Evolutionary conservation across 2,329 filamentous ascomycete species (phyloP), one percentile per base, ranked within the genome.

Genomic region (Eutypella sp.): DNA sequence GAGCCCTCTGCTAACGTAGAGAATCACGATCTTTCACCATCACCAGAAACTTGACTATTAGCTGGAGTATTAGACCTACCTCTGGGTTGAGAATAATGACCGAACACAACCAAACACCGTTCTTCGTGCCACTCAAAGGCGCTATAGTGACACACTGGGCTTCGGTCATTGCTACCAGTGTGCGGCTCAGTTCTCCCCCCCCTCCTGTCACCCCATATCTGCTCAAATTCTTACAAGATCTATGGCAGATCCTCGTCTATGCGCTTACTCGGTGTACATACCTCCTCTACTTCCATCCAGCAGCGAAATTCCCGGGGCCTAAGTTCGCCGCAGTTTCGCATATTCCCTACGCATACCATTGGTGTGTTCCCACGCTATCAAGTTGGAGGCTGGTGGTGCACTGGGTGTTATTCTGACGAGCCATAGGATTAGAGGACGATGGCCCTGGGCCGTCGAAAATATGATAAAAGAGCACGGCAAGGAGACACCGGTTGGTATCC

Each of bases 201-300:
- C n/a, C n/a, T n/a, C n/a, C n/a, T n/a, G n/a, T n/a, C n/a, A n/a
- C n/a, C n/a, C n/a, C n/a, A n/a, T n/a, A n/a, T n/a, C n/a, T n/a
- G n/a, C n/a, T n/a, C n/a, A n/a, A n/a, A n/a, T n/a, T n/a, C n/a
- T n/a, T n/a, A n/a, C n/a, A n/a, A n/a, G n/a, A n/a, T n/a, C n/a
- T n/a, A n/a, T n/a, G n/a, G 29, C 46, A 52, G 47, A n/a, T 48
- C 6, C 27, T 44, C 19, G 33, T 25, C 18, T 51, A 50, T 29
- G 40, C 43, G 11, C 19, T 39, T 3, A 20, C 40, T 10, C 47
- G 51, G 4, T 24, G 24, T 29, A 40, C 48, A 4, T 55, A 53
- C 19, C 41, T 46, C 9, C 45, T 55, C 13, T 34, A 46, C 3
- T 51, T 55, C 20, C 52, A 55, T 41, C 52, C 50, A 5, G 45